These are phyloP conservation scores for Tremella fuciformis DNA, from an alignment of 768 basidiomycete genomes.

Conservation along the genomic window DNA sequence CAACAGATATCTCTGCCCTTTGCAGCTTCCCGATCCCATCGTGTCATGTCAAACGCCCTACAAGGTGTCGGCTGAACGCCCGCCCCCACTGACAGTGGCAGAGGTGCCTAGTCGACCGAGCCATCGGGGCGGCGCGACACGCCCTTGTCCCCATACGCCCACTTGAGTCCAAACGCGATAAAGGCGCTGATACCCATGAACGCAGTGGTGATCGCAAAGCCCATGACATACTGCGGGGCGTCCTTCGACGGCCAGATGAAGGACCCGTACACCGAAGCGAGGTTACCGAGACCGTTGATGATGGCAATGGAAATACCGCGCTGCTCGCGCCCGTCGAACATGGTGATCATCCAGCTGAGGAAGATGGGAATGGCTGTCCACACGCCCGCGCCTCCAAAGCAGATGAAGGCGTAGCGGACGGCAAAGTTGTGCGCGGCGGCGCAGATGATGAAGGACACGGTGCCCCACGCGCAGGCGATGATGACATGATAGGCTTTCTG, in stretches of 20 bases:
- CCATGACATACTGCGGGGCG: slow-evolving; percentile 42
- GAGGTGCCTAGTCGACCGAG: too few species aligned
- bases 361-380: slow-evolving; percentile 49
- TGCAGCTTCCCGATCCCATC: too few species aligned
- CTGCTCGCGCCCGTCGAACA: slow-evolving; percentile 48
- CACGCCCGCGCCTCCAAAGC: slow-evolving; percentile 49
- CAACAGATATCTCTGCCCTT: too few species aligned
- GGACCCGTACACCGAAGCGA: slow-evolving; percentile 46
- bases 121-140: background rate
- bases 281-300: slow-evolving; percentile 49
- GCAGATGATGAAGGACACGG: slow-evolving; percentile 43
- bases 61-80: too few species aligned
- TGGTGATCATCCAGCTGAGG: slow-evolving; percentile 48
- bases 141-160: slow-evolving; percentile 39
- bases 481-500: slow-evolving; percentile 46
- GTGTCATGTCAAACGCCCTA: too few species aligned
- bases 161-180: slow-evolving; percentile 23
- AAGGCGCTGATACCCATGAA: slow-evolving; percentile 33
- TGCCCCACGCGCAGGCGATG: slow-evolving; percentile 24
- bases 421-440: slow-evolving; percentile 36
- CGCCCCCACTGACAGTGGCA: too few species aligned
- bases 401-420: slow-evolving; percentile 48
- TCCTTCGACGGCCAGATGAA: slow-evolving; percentile 49
- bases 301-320: slow-evolving; percentile 49
- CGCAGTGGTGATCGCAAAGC: slow-evolving; percentile 45